Percentiles rank a stretch among this genome's conserved stretches.
phyloP scores from a whole-genome alignment of 305 asterid species.

The Rubia balearica region DNA sequence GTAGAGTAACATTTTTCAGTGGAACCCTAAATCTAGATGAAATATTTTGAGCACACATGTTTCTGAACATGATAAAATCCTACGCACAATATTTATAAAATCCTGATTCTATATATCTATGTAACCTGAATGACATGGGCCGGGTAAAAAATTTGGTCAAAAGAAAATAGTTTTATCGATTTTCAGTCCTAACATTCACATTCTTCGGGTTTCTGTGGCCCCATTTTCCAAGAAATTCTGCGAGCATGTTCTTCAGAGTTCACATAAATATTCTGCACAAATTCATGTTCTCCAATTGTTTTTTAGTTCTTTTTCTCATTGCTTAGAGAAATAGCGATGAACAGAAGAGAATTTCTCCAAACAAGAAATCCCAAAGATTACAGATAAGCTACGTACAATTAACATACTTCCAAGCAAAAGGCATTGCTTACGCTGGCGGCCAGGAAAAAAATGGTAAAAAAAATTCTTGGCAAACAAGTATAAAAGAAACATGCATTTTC shows the following conservation, averaged over 20 bases:
- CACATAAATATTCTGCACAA: background rate
- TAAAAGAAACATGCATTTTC: conserved; percentile 12
- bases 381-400: conserved; percentile 14
- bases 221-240: conserved; percentile 8
- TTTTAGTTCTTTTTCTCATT: background rate
- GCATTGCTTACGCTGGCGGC: conserved; percentile 11
- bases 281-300: conserved; percentile 4
- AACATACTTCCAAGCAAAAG: conserved; percentile 8
- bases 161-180: no score
- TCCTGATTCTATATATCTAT: no score
- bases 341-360: conserved; percentile 13
- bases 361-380: conserved; percentile 18
- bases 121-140: no score
- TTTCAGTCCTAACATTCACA: background rate
- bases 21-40: no score
- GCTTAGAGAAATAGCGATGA: background rate
- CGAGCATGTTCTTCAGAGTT: conserved; percentile 14
- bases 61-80: no score
- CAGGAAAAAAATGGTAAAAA: conserved; percentile 5
- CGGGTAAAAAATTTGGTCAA: background rate
- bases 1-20: no score
- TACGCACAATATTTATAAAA: no score
- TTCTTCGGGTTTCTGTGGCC: background rate
- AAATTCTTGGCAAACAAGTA: conserved; percentile 5
- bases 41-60: no score